phyloP scores from a whole-genome alignment of 306 rosid species.

The Canavalia ensiformis region DNA sequence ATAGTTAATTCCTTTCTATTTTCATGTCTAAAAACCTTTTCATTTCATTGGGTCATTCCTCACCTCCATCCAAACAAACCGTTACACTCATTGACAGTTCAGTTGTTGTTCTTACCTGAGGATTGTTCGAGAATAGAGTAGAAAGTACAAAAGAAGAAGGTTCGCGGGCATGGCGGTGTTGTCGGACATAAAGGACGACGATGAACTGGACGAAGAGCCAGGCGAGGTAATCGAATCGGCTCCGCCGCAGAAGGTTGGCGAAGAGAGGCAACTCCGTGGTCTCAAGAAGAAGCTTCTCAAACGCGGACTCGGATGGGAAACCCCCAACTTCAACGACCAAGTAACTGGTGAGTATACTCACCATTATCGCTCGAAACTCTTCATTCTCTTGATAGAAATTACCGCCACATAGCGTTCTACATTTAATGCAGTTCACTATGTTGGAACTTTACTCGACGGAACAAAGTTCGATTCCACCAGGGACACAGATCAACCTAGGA shows the following conservation, averaged over 20 bases:
- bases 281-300: conserved; percentile 70
- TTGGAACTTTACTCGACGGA: conserved; percentile 63
- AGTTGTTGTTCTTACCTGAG: neutral
- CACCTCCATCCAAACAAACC: too few species aligned
- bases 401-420: neutral
- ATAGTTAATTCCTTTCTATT: too few species aligned
- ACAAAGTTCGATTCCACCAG: conserved; percentile 63
- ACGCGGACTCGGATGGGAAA: conserved; percentile 67
- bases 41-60: too few species aligned
- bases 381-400: neutral
- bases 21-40: too few species aligned
- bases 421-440: conserved; percentile 64
- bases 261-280: conserved; percentile 64
- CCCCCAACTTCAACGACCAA: conserved; percentile 68
- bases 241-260: conserved; percentile 75
- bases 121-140: neutral
- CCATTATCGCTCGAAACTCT: neutral
- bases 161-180: conserved; percentile 50
- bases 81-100: too few species aligned
- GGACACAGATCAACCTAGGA: conserved; percentile 55
- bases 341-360: conserved; percentile 55
- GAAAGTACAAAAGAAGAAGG: neutral
- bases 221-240: conserved; percentile 79
- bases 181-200: conserved; percentile 52
- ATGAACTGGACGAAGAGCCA: conserved; percentile 76